Conservation (phyloP, 108 stramenopile genomes). For the Skeletonema grethae region DNA sequence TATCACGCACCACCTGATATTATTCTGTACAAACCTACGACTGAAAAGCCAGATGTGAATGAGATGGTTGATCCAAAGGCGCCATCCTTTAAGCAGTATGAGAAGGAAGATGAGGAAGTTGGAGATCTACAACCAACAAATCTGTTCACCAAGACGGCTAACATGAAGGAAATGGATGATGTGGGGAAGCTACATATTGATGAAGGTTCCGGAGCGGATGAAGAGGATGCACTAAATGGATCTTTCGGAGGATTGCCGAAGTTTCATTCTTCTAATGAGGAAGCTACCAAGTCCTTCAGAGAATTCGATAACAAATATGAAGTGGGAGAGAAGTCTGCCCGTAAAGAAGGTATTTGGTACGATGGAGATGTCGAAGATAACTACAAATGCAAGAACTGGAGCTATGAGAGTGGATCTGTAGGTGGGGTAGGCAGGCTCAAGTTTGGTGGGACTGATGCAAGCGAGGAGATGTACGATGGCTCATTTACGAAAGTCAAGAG, state of each 20-base stretch:
- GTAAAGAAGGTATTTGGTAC: conserved; percentile 12
- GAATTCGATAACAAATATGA: conserved; percentile 1
- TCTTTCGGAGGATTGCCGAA: conserved; percentile 12
- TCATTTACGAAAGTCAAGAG: not conserved
- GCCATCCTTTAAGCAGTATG: not conserved
- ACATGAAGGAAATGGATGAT: conserved; percentile 1
- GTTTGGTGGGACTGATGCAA: not conserved
- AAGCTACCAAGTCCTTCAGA: conserved; percentile 7
- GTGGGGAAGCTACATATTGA: conserved; percentile 17
- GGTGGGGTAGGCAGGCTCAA: conserved; percentile 27
- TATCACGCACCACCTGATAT: conserved; percentile 29
- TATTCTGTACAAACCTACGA: not conserved
- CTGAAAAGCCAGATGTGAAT: conserved; percentile 7
- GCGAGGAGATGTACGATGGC: not conserved
- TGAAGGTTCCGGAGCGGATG: not conserved
- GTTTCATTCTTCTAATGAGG: not conserved
- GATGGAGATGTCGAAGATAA: conserved; percentile 12
- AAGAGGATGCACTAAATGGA: not conserved
- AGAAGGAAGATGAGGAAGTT: conserved; percentile 10
- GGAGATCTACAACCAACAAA: not conserved
- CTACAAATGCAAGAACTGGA: not conserved
- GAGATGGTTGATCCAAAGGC: not conserved
- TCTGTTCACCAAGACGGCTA: not conserved
- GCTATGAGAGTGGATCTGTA: no score
- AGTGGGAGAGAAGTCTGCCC: not conserved